phyloP scores from a whole-genome alignment of 2,329 filamentous ascomycete species.

The Claviceps sp. region DNA sequence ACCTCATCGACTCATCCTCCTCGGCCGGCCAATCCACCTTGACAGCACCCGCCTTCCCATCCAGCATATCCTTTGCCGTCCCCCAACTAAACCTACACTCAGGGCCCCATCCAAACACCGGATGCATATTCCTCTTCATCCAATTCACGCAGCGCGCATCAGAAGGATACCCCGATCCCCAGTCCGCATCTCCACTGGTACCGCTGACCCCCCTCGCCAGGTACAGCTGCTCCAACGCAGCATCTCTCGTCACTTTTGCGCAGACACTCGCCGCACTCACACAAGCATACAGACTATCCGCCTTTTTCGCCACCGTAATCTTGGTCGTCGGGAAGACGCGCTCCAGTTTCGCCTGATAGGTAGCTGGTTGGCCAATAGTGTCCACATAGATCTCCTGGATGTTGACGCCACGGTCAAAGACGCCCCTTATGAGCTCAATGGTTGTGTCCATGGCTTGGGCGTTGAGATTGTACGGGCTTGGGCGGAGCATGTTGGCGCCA shows the following conservation, averaged over 20 bases:
- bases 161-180: slow-evolving; percentile 91
- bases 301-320: slow-evolving; percentile 77
- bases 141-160: slow-evolving; percentile 70
- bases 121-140: slow-evolving; percentile 79
- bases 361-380: slow-evolving; percentile 71
- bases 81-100: slow-evolving; percentile 95
- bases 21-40: slow-evolving; percentile 75
- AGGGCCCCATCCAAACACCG: slow-evolving; percentile 85
- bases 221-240: slow-evolving; percentile 71
- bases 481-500: slow-evolving; percentile 60
- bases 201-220: slow-evolving; percentile 24
- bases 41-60: slow-evolving; percentile 53
- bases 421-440: slow-evolving; percentile 63
- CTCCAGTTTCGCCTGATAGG: slow-evolving; percentile 77
- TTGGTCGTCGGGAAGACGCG: slow-evolving; percentile 65
- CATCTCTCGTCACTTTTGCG: slow-evolving; percentile 91
- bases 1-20: slow-evolving; percentile 53
- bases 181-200: slow-evolving; percentile 31
- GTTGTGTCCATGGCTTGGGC: slow-evolving; percentile 92
- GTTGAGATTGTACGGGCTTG: slow-evolving; percentile 74
- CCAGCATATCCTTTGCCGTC: slow-evolving; percentile 85
- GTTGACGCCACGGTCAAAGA: slow-evolving; percentile 67
- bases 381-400: slow-evolving; percentile 87
- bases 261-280: slow-evolving; percentile 90
- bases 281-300: slow-evolving; percentile 81